Conservation (phyloP, 306 rosid species). For the Sicyos baderoa region DNA sequence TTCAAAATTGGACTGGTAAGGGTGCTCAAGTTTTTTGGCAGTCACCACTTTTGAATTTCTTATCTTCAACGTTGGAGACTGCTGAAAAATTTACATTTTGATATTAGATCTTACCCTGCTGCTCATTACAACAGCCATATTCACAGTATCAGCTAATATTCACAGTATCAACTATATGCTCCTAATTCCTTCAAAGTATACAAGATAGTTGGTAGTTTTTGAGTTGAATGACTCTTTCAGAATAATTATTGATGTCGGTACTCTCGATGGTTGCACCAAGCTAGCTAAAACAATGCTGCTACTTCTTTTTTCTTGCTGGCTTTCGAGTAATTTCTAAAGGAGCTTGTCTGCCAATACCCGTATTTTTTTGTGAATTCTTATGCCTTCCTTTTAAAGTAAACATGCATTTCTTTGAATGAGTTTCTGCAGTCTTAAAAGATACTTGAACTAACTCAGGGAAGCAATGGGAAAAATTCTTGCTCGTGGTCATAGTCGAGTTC, state of each 20-base stretch:
- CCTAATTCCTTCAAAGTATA: neutral
- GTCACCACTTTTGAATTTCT: neutral
- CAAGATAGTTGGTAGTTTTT: neutral
- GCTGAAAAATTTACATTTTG: neutral
- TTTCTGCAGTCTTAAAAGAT: neutral
- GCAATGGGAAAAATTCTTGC: constrained; percentile 98
- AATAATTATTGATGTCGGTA: neutral
- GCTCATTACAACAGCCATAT: neutral
- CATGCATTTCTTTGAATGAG: neutral
- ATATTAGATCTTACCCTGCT: neutral
- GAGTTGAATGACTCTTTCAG: neutral
- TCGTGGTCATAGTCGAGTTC: constrained; percentile 97
- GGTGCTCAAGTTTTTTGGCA: neutral
- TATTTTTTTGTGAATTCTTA: neutral
- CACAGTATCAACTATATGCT: neutral
- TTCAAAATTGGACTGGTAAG: constrained; percentile 91
- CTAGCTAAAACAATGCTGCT: neutral
- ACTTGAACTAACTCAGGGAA: constrained; percentile 49
- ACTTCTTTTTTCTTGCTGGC: neutral
- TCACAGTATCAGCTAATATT: neutral
- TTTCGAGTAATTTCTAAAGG: neutral
- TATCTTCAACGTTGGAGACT: neutral
- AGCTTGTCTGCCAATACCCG: neutral
- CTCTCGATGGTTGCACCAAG: neutral
- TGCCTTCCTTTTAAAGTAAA: neutral